Evolutionary conservation across 192 early-diverging fungal genomes (phyloP).

Genomic region (Backusella circina): DNA sequence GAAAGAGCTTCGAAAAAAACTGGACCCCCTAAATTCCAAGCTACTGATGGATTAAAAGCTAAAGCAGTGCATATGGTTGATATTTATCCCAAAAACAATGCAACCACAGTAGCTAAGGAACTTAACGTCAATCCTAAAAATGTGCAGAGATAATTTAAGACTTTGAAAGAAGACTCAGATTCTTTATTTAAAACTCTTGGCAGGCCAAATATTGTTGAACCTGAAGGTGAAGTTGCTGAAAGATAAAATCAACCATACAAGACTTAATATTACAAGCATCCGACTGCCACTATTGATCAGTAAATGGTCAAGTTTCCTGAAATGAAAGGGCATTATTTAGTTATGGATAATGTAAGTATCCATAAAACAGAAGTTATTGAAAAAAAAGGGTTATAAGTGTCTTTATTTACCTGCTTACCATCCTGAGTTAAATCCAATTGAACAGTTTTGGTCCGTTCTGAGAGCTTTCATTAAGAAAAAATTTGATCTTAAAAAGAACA

Average conservation of each 20-base stretch:
- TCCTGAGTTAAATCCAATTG: neutral
- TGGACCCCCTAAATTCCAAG: neutral
- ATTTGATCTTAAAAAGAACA: no score
- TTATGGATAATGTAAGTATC: slow-evolving; percentile 8
- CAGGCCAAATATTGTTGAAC: neutral
- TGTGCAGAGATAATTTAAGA: neutral
- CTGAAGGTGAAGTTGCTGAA: neutral
- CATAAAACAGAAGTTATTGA: neutral
- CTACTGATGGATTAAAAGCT: neutral
- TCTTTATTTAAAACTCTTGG: neutral
- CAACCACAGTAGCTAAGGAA: neutral
- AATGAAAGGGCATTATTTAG: slow-evolving; percentile 12
- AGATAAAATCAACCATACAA: neutral
- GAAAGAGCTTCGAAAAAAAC: neutral
- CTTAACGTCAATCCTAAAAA: neutral
- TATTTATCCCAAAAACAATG: neutral
- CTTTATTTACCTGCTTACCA: slow-evolving; percentile 4
- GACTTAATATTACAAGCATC: neutral
- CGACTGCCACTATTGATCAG: neutral
- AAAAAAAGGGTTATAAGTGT: neutral
- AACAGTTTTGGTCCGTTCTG: no score
- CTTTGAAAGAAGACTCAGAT: neutral
- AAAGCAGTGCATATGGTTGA: neutral
- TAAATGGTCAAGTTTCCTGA: slow-evolving; percentile 7
- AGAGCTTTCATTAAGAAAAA: no score